phyloP scores from a whole-genome alignment of 352 stramenopile species.

The Phytophthora fragariae region DNA sequence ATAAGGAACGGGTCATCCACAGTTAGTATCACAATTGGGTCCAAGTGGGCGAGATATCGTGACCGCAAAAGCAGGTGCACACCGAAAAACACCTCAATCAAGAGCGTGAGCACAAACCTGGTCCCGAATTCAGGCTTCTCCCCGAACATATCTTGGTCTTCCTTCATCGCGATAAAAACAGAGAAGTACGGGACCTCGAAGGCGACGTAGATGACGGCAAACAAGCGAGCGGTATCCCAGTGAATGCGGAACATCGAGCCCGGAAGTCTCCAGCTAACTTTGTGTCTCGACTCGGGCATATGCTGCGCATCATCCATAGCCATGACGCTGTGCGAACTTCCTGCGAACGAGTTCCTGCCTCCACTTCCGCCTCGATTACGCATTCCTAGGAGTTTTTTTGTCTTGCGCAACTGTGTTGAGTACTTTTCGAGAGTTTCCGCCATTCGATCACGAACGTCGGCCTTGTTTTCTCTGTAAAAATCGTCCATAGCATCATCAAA shows the following conservation, averaged over 20 bases:
- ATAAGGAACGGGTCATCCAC: constrained; percentile 66
- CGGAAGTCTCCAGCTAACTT: constrained; percentile 49
- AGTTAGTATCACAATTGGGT: constrained; percentile 65
- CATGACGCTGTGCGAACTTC: constrained; percentile 13
- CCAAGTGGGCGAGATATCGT: constrained; percentile 64
- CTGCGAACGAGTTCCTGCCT: constrained; percentile 8
- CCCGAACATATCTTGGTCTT: constrained; percentile 57
- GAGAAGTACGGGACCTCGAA: constrained; percentile 81
- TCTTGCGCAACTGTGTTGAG: constrained; percentile 72
- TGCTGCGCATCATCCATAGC: not conserved
- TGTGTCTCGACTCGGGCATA: not conserved
- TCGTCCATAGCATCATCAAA: constrained; percentile 65
- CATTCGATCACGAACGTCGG: constrained; percentile 49
- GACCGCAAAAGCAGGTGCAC: constrained; percentile 56
- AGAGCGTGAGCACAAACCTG: constrained; percentile 45
- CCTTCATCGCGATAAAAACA: constrained; percentile 64
- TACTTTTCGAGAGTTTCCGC: constrained; percentile 58
- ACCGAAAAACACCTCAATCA: constrained; percentile 64
- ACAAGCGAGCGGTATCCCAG: constrained; percentile 59
- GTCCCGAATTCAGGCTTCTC: constrained; percentile 39
- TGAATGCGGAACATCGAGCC: constrained; percentile 59
- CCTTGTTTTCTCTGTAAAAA: constrained; percentile 57
- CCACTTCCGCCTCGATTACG: constrained; percentile 33
- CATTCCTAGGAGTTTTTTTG: constrained; percentile 74
- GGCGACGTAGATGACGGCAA: constrained; percentile 56